Conservation (phyloP, 1,284 basidiomycete species). For the Irpex rosettiformis region DNA sequence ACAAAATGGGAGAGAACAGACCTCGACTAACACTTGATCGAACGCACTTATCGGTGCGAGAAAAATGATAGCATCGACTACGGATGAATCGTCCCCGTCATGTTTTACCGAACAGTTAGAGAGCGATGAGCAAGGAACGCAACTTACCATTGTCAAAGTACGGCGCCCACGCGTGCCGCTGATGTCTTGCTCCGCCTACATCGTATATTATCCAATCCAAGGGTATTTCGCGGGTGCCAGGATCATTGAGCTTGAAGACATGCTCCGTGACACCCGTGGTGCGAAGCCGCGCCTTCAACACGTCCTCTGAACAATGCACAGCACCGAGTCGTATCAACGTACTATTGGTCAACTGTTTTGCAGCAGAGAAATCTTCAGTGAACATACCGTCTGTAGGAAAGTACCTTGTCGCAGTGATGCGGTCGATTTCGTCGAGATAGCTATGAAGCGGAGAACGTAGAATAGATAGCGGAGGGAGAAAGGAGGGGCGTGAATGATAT, state of each 20-base stretch:
- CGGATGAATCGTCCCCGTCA: slow-evolving; percentile 2
- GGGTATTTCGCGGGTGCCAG: slow-evolving; percentile 53
- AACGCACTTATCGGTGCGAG: slow-evolving; percentile 81
- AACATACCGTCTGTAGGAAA: slow-evolving; percentile 72
- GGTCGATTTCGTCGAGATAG: slow-evolving; percentile 73
- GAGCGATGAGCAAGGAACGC: no score
- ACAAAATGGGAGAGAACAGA: slow-evolving; percentile 33
- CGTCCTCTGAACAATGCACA: slow-evolving; percentile 50
- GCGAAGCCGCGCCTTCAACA: slow-evolving; percentile 70
- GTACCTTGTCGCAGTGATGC: slow-evolving; percentile 76
- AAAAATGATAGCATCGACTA: slow-evolving; percentile 82
- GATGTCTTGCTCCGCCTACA: slow-evolving; percentile 73
- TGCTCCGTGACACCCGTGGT: slow-evolving; percentile 78
- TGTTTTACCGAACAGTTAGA: slow-evolving; percentile 2
- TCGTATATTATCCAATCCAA: slow-evolving; percentile 79
- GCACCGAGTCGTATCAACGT: slow-evolving; percentile 1
- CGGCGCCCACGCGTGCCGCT: slow-evolving; percentile 78
- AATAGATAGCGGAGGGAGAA: no score
- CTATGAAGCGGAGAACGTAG: slow-evolving; percentile 32
- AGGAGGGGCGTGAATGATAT: not conserved
- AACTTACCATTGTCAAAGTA: slow-evolving; percentile 75
- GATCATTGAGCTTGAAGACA: slow-evolving; percentile 55
- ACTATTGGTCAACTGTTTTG: not conserved
- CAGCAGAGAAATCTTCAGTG: not conserved
- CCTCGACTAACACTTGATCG: slow-evolving; percentile 76